Conservation (phyloP, 129 eudicot genomes). For the Pulicaria dysenterica region DNA sequence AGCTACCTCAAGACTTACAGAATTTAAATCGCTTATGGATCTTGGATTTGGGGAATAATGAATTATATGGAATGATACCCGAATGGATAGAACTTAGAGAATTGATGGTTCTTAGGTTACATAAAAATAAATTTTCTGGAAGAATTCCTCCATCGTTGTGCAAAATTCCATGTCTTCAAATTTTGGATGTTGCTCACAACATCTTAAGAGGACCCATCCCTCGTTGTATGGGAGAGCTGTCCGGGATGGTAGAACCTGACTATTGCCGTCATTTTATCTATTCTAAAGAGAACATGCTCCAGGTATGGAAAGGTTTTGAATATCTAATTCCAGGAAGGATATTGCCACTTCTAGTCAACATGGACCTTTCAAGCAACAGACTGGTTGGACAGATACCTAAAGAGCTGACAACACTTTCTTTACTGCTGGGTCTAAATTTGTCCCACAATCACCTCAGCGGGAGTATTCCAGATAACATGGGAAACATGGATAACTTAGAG, state of each 20-base stretch:
- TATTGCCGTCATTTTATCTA: neutral
- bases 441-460: slow-evolving; percentile 32
- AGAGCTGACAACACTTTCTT: slow-evolving; percentile 4
- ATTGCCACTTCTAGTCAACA: neutral
- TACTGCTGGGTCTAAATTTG: slow-evolving; percentile 21
- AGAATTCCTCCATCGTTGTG: slow-evolving; percentile 9
- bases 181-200: slow-evolving; percentile 18
- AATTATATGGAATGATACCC: slow-evolving; percentile 5
- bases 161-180: slow-evolving; percentile 22
- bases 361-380: slow-evolving; percentile 30
- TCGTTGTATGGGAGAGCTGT: slow-evolving; percentile 5
- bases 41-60: slow-evolving; percentile 29
- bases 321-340: neutral
- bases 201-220: slow-evolving; percentile 25
- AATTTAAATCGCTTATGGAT: slow-evolving; percentile 1
- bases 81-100: slow-evolving; percentile 22
- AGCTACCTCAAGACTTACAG: slow-evolving; percentile 25
- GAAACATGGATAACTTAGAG: slow-evolving; percentile 11
- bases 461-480: slow-evolving; percentile 28
- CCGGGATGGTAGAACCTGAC: neutral
- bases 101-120: slow-evolving; percentile 19
- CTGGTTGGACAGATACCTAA: slow-evolving; percentile 27
- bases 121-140: slow-evolving; percentile 19
- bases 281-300: neutral
- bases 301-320: slow-evolving; percentile 26